A percentile compares a stretch with the other conserved stretches of the same genome.
phyloP scores from a whole-genome alignment of 2,329 filamentous ascomycete genomes.

The Talaromyces rugulosus region DNA sequence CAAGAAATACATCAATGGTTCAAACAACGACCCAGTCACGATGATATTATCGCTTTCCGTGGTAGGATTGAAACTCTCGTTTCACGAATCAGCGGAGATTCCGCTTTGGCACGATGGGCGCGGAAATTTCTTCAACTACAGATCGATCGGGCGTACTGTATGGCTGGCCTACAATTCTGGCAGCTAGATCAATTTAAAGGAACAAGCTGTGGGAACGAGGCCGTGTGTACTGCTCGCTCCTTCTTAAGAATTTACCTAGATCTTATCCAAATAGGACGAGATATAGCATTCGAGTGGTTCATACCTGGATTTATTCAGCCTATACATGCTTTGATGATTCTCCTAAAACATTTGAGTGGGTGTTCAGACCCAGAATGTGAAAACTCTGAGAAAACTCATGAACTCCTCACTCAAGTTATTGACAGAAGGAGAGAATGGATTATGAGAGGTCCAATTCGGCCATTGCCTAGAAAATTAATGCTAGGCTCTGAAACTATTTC shows the following conservation, averaged over 20 bases:
- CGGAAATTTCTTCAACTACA: not conserved
- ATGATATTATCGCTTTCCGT: not conserved
- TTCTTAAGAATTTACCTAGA: not conserved
- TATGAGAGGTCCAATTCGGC: not conserved
- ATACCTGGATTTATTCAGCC: constrained; percentile 1
- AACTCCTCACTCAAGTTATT: not conserved
- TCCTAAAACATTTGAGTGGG: not conserved
- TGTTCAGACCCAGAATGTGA: not conserved
- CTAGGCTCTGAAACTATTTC: not conserved
- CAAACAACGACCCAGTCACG: not conserved
- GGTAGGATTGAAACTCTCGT: not conserved
- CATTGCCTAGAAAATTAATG: not conserved
- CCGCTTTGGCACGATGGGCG: not conserved
- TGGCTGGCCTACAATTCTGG: not conserved
- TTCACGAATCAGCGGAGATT: not conserved
- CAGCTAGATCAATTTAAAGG: not conserved
- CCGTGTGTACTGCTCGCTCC: not conserved
- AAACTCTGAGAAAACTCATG: not conserved
- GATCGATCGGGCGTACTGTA: constrained; percentile 1
- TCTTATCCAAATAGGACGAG: not conserved
- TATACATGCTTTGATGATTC: not conserved
- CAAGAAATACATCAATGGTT: not conserved
- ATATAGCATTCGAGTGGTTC: not conserved
- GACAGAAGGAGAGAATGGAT: not conserved
- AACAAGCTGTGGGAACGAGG: not conserved